These are phyloP conservation scores for Bimuria novae-zelandiae DNA, from an alignment of 2,329 filamentous ascomycete species.

Conservation along the genomic window DNA sequence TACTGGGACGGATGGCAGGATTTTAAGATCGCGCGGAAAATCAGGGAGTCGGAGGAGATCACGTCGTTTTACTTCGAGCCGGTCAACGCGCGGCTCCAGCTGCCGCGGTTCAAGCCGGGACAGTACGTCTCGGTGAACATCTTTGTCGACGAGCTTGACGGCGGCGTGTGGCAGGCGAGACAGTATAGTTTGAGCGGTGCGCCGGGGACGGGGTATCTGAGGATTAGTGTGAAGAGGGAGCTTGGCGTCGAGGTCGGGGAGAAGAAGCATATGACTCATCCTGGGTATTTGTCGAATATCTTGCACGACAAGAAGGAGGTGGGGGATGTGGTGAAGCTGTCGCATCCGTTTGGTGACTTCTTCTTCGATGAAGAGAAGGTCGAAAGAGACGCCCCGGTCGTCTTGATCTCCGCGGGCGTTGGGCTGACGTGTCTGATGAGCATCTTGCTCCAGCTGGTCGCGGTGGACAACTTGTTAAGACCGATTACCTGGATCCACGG, in stretches of 20 bases:
- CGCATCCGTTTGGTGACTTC: constrained; percentile 68
- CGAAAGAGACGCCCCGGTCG: constrained; percentile 57
- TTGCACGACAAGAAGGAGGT: constrained; percentile 65
- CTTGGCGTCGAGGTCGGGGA: constrained; percentile 55
- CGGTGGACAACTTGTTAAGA: constrained; percentile 38
- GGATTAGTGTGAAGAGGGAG: constrained; percentile 74
- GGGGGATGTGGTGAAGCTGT: constrained; percentile 67
- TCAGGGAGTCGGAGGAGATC: constrained; percentile 69
- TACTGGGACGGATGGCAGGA: constrained; percentile 70
- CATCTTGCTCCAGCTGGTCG: constrained; percentile 65
- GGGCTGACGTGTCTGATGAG: constrained; percentile 69
- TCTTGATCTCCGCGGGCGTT: constrained; percentile 70
- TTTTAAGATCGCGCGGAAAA: constrained; percentile 68
- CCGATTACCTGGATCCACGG: constrained; percentile 68
- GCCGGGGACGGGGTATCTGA: constrained; percentile 65
- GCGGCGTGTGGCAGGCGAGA: constrained; percentile 65
- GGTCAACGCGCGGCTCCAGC: constrained; percentile 60
- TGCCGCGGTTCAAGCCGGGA: constrained; percentile 69
- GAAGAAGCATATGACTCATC: constrained; percentile 55
- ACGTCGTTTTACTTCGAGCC: constrained; percentile 73
- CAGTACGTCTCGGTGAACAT: constrained; percentile 72
- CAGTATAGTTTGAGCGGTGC: constrained; percentile 76
- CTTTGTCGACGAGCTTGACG: constrained; percentile 54
- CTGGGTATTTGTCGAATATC: constrained; percentile 71
- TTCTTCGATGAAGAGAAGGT: constrained; percentile 58